Conservation (phyloP, 1,284 basidiomycete species). For the Rugosomyces carneus region DNA sequence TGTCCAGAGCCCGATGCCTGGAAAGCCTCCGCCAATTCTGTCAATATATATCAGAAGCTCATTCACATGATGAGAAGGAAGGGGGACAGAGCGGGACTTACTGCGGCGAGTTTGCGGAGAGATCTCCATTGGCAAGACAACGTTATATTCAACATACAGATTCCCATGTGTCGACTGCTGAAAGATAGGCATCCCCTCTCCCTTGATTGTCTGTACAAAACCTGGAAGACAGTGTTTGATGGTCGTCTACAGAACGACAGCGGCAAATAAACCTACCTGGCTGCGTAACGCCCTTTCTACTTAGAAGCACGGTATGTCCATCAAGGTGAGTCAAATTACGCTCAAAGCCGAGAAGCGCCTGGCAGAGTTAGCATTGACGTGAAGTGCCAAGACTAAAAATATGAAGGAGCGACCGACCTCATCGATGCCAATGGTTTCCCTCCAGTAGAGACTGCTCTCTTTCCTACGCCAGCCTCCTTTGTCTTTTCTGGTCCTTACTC, state of each 20-base stretch:
- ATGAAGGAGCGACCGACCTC: slow-evolving; percentile 54
- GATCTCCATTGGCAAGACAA: slow-evolving; percentile 76
- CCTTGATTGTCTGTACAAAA: slow-evolving; percentile 79
- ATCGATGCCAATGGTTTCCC: slow-evolving; percentile 82
- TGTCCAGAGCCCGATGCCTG: slow-evolving; percentile 35
- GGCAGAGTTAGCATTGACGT: slow-evolving; percentile 28
- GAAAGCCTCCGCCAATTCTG: slow-evolving; percentile 56
- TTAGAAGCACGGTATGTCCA: slow-evolving; percentile 72
- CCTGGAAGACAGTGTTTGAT: slow-evolving; percentile 34
- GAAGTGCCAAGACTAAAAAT: slow-evolving; percentile 3
- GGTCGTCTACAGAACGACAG: not conserved
- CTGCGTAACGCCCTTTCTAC: slow-evolving; percentile 79
- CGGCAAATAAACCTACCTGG: slow-evolving; percentile 53
- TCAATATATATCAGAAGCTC: slow-evolving; percentile 7
- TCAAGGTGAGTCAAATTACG: slow-evolving; percentile 87
- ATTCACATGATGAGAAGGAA: not conserved
- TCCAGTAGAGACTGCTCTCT: slow-evolving; percentile 85
- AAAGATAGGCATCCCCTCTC: slow-evolving; percentile 85
- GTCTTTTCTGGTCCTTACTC: slow-evolving; percentile 71
- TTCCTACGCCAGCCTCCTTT: slow-evolving; percentile 82
- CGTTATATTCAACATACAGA: slow-evolving; percentile 86
- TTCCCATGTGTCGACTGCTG: slow-evolving; percentile 65
- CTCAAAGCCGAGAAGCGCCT: slow-evolving; percentile 79
- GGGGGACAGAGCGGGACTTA: slow-evolving; percentile 31
- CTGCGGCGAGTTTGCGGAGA: slow-evolving; percentile 61